Percentiles rank a stretch among this genome's conserved stretches.
phyloP scores from a whole-genome alignment of 2,329 filamentous ascomycete genomes.

The Lasiodiplodia hormozganensis region DNA sequence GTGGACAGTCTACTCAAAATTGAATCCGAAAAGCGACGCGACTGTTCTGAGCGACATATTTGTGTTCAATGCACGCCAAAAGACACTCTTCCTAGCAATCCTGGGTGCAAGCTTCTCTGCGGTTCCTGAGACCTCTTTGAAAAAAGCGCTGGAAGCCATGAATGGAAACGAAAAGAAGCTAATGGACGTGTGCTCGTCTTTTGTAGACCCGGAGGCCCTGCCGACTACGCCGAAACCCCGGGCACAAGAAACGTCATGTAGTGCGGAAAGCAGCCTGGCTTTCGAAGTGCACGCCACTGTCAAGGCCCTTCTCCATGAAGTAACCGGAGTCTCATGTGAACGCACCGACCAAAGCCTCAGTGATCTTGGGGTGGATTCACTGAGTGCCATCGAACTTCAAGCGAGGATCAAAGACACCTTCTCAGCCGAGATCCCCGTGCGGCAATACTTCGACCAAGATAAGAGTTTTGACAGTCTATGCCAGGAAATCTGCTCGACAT shows the following conservation, averaged over 20 bases:
- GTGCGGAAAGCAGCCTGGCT: neutral
- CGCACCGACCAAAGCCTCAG: slow-evolving; percentile 30
- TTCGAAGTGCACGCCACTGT: neutral
- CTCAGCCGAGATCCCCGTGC: neutral
- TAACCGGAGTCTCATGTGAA: slow-evolving; percentile 28
- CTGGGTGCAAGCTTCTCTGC: slow-evolving; percentile 4
- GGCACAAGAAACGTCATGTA: neutral
- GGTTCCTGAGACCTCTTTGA: neutral
- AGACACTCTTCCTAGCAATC: neutral
- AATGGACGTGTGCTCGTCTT: no score
- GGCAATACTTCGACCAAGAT: neutral
- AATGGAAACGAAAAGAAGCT: neutral
- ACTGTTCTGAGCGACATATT: neutral
- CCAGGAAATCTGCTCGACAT: neutral
- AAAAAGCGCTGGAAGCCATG: slow-evolving; percentile 23
- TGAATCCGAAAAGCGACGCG: neutral
- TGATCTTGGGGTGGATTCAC: slow-evolving; percentile 35
- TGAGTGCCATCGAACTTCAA: slow-evolving; percentile 32
- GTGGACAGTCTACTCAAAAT: neutral
- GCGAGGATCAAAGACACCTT: slow-evolving; percentile 22
- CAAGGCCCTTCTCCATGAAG: slow-evolving; percentile 14
- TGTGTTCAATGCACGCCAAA: neutral
- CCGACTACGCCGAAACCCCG: neutral
- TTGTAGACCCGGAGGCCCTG: neutral
- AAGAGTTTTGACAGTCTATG: neutral